phyloP scores from a whole-genome alignment of 2,329 filamentous ascomycete genomes.

The Cladosporium sp. region DNA sequence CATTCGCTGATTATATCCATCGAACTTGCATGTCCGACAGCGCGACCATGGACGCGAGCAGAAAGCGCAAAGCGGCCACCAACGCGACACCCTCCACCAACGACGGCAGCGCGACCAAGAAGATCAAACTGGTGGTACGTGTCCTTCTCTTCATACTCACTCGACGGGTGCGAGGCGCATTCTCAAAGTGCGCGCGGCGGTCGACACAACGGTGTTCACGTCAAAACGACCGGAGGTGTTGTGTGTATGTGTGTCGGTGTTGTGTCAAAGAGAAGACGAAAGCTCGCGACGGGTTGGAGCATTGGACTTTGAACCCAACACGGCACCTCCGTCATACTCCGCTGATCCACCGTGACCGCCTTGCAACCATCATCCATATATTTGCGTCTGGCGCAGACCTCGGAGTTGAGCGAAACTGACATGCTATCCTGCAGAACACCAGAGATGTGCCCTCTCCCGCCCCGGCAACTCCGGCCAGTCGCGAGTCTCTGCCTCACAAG shows the following conservation, averaged over 20 bases:
- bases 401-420: constrained; percentile 18
- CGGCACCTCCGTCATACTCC: constrained; percentile 27
- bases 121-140: constrained; percentile 14
- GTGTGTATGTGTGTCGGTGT: constrained; percentile 1
- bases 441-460: constrained; percentile 20
- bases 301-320: constrained; percentile 21
- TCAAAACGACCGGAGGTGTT: not conserved
- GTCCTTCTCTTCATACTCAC: not conserved
- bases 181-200: not conserved
- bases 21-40: not conserved
- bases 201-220: not conserved
- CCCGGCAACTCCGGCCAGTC: constrained; percentile 14
- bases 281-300: constrained; percentile 20
- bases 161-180: not conserved
- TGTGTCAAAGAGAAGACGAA: constrained; percentile 12
- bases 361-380: constrained; percentile 13
- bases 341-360: constrained; percentile 16
- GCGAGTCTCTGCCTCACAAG: constrained; percentile 39
- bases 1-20: not conserved
- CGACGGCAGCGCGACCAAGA: constrained; percentile 46
- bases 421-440: constrained; percentile 25
- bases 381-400: not conserved
- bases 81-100: constrained; percentile 42
- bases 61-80: constrained; percentile 54
- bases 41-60: constrained; percentile 15